Evolutionary conservation across 2,329 filamentous ascomycete species (phyloP).

Genomic region (Sporothrix variecibatus): DNA sequence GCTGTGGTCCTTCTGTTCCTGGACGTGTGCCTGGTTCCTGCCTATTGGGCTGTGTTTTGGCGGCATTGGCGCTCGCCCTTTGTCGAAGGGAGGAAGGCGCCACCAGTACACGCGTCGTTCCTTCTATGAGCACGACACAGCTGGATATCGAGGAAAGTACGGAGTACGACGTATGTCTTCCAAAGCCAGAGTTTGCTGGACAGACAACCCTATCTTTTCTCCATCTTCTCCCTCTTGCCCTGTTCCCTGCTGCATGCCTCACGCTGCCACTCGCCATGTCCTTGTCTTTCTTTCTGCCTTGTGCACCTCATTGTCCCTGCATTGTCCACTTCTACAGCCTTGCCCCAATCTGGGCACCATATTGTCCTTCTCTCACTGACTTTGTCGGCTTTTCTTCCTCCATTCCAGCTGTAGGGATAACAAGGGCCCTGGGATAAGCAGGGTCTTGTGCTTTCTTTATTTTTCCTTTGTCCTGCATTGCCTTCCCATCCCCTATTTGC

Average conservation of each 20-base stretch:
- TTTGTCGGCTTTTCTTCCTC: neutral
- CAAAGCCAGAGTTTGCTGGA: neutral
- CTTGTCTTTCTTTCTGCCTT: neutral
- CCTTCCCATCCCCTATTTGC: neutral
- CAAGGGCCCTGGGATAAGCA: neutral
- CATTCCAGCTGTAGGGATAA: constrained; percentile 4
- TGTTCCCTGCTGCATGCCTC: constrained; percentile 4
- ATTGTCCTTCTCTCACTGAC: neutral
- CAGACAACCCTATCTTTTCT: neutral
- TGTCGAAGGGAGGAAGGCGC: constrained; percentile 2
- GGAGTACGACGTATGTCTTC: neutral
- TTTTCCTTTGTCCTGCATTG: neutral
- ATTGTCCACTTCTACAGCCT: neutral
- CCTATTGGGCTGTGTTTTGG: neutral
- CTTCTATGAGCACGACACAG: neutral
- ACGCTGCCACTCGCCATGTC: neutral
- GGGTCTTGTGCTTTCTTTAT: neutral
- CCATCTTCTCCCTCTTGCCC: neutral
- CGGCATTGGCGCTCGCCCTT: neutral
- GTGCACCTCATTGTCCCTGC: neutral
- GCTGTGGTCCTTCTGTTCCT: neutral
- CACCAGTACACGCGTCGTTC: neutral
- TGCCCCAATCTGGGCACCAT: neutral
- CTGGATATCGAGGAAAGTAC: neutral
- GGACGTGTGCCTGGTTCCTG: constrained; percentile 1